Base-by-base conservation (phyloP, 768 basidiomycete genomes). In the Boletus huronensis region DNA sequence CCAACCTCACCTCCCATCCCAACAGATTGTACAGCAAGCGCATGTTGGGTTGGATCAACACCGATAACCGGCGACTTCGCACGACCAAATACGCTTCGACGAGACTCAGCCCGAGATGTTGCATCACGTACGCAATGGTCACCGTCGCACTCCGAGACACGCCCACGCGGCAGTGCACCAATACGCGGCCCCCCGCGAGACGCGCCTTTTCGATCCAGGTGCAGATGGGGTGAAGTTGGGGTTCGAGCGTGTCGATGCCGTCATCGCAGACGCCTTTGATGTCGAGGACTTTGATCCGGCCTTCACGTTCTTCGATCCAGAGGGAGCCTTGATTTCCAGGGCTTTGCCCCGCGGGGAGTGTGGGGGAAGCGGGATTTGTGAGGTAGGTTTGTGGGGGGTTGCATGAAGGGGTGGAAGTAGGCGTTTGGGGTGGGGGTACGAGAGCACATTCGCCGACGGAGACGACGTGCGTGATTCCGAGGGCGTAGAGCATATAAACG, bases 121-220 rank as follows among this genome's bases (percentile, higher is more conserved):
- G 91, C 95, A 98, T 98, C 66, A 97, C 89, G 72, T 98, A 98
- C 17, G 95, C 95, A 65, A 98, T 98, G 58, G 90, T 90, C 56
- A 98, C 93, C 31, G 93, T 96, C 28, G 96, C 95, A 65, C 89
- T 92, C 56, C 96, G 76, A 41, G 88, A 91, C 40, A 98, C 96
- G n/a, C 96, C 96, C n/a, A 98, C 96, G n/a, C 94, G 82, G 71
- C 96, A 98, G 71, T 98, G 96, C 8, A 98, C 93, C 48, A 98
- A 78, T 32, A 96, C 87, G 66, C 90, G 89, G 3, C 96, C 96
- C 7, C 95, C 94, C 47, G 85, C 81, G 32, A 74, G 70, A 38
- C 92, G 76, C 40, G 93, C 96, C 48, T 82, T 79, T 64, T 96
- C 93, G 62, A 98, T 98, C 91, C 94, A 98, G 43, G 86, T 87